Evolutionary conservation across 2,329 filamentous ascomycete species (phyloP).

Genomic region (Cordyceps tenuipes): DNA sequence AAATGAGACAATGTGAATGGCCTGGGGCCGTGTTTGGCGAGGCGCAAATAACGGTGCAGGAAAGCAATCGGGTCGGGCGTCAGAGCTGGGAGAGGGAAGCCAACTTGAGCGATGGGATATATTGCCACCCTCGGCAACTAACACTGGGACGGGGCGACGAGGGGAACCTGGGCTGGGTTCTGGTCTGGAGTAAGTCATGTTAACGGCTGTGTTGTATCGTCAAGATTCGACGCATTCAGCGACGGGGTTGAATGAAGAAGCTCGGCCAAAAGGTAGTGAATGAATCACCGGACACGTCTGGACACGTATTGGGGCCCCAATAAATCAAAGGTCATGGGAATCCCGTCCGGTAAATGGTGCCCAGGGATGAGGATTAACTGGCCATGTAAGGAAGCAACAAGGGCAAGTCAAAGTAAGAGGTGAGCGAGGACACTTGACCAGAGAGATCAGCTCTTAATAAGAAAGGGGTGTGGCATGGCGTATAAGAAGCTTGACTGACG

Average conservation of each 20-base stretch:
- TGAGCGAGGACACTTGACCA: not conserved
- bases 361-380: not conserved
- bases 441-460: not conserved
- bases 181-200: conserved; percentile 1
- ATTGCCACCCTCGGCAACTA: conserved; percentile 19
- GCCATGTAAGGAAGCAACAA: not conserved
- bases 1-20: conserved; percentile 35
- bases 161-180: not conserved
- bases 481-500: not conserved
- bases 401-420: not conserved
- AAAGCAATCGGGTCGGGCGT: conserved; percentile 15
- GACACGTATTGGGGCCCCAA: not conserved
- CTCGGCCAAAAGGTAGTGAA: not conserved
- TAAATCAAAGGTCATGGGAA: not conserved
- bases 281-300: not conserved
- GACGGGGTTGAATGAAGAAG: not conserved
- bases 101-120: conserved; percentile 23
- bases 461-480: not conserved
- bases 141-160: conserved; percentile 13
- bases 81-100: conserved; percentile 7
- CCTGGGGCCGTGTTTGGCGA: conserved; percentile 30
- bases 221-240: not conserved
- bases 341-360: not conserved
- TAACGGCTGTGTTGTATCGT: not conserved
- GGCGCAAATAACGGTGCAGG: conserved; percentile 32